phyloP scores from a whole-genome alignment of 169 alveolate species.

The Plasmodium blacklocki region DNA sequence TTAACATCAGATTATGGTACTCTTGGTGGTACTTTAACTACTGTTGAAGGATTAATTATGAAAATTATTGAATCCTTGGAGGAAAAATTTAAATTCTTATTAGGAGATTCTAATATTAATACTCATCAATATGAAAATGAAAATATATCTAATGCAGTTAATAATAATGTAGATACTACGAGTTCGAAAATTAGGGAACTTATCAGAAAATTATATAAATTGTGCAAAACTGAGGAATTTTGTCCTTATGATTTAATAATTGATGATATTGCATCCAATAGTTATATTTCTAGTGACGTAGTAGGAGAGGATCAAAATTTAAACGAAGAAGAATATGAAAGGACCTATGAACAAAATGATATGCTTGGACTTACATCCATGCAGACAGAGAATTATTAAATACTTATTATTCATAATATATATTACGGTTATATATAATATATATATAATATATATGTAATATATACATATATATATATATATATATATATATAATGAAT shows the following conservation, averaged over 20 bases:
- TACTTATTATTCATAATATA: not conserved
- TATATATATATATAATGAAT: too few species aligned
- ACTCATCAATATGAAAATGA: slow-evolving; percentile 80
- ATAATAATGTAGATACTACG: slow-evolving; percentile 36
- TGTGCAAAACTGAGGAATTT: slow-evolving; percentile 60
- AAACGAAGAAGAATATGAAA: slow-evolving; percentile 89
- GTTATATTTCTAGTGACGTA: slow-evolving; percentile 90
- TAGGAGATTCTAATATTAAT: slow-evolving; percentile 93
- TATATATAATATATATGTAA: too few species aligned
- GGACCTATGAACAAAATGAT: slow-evolving; percentile 95
- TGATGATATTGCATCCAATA: slow-evolving; percentile 94
- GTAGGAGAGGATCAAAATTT: slow-evolving; percentile 84
- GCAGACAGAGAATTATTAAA: slow-evolving; percentile 89
- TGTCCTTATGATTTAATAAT: slow-evolving; percentile 89
- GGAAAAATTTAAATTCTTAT: slow-evolving; percentile 90
- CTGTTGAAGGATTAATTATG: slow-evolving; percentile 96
- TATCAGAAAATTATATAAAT: slow-evolving; percentile 38
- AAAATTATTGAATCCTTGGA: slow-evolving; percentile 88
- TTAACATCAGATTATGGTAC: slow-evolving; percentile 93
- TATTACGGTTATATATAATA: too few species aligned
- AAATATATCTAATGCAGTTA: slow-evolving; percentile 79
- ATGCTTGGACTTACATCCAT: slow-evolving; percentile 94
- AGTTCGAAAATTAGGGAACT: slow-evolving; percentile 37
- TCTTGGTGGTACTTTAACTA: slow-evolving; percentile 82
- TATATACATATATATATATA: too few species aligned